Evolutionary conservation across 345 rosid species (phyloP).

Genomic region (Syzygium jambos): DNA sequence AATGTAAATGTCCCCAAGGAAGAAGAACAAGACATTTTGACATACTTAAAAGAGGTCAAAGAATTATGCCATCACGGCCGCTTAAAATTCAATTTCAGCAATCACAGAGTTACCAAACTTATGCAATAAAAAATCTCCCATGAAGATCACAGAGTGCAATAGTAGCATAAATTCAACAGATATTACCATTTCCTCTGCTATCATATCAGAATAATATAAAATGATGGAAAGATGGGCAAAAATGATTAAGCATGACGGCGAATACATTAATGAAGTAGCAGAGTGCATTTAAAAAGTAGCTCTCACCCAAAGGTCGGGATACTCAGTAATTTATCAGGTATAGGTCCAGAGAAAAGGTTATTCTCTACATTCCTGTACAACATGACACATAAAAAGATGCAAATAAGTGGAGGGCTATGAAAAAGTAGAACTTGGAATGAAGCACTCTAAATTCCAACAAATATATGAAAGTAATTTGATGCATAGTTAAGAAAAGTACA

Average conservation of each 20-base stretch:
- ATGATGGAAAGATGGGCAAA: background rate
- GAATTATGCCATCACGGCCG: background rate
- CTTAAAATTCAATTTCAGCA: background rate
- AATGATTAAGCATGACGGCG: background rate
- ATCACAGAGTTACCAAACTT: background rate
- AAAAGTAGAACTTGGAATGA: background rate
- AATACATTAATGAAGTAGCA: background rate
- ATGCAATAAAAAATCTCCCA: background rate
- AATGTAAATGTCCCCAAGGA: background rate
- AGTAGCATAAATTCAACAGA: background rate
- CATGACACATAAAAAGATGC: background rate
- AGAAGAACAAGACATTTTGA: background rate
- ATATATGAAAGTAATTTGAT: background rate
- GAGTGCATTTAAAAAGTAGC: background rate
- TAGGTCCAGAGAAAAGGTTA: constrained; percentile 79
- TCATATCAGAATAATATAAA: background rate
- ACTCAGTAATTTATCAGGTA: constrained; percentile 65
- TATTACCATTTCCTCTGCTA: background rate
- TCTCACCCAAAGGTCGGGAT: constrained; percentile 63
- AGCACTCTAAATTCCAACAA: background rate
- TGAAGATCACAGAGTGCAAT: background rate
- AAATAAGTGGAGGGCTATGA: background rate
- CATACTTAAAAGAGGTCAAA: background rate
- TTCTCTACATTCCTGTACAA: constrained; percentile 81
- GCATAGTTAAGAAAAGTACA: constrained; percentile 43